Evolutionary conservation across 148 eudicot genomes (phyloP), one percentile per base, ranked within the genome.

Genomic region (Camellia granthamiana): DNA sequence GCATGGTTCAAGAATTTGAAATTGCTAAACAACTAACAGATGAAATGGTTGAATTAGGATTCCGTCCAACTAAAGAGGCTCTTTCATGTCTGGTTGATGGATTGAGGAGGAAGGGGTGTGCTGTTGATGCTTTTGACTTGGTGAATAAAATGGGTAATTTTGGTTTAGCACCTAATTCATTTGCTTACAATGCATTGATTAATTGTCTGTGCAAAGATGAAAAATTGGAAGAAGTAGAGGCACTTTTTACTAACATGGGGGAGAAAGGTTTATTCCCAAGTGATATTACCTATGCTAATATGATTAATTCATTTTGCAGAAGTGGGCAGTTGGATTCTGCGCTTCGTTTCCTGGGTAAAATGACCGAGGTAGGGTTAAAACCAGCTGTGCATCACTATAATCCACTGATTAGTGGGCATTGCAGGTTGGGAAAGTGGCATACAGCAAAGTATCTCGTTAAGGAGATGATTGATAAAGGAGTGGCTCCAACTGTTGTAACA

Each of bases 11-110:
- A 63, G 90, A 88, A 72, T 88, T 86, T 85, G 87, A 61, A 55
- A 69, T 58, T 16, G 98, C 88, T 7, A 65, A 79, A 62, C 85
- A 15, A n/a, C 77, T 89, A 64, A 82, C 81, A 64, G 81, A 79
- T 69, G 97, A 94, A 76, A 94, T 94, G 98, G 63, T 90, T 46
- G 88, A 83, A 63, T 72, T 80, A 63, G 95, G 95, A 62, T 83
- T 91, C 79, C 79, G 80, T 79, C 98, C 97, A 12, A 90, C 84
- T 79, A 89, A 85, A 80, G 94, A 87, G 67, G 94, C 89, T 76
- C 79, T 92, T 67, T 92, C 95, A 3, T 81, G 88, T 83, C 75
- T 91, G 67, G 88, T 89, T 71, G 97, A 94, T 74, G 98, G 98
- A 80, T 69, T 94, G 81, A 89, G 97, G 86, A 91, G 78, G 82